These are phyloP conservation scores for Epichloe bromicola DNA, from an alignment of 2,329 filamentous ascomycete species.

Conservation along the genomic window DNA sequence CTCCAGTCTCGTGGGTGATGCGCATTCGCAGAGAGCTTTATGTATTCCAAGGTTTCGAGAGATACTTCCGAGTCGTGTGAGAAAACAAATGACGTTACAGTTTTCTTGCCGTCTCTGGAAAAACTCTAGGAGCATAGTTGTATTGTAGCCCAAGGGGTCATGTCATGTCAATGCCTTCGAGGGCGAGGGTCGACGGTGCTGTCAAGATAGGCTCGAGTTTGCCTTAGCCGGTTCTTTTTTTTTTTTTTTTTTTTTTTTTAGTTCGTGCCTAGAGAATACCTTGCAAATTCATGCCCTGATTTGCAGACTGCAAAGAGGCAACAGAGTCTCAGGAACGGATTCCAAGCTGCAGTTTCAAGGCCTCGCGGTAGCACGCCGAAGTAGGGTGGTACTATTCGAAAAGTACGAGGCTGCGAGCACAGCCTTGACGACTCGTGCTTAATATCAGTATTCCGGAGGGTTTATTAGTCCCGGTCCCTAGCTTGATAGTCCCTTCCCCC, in stretches of 20 bases:
- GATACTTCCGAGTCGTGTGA: neutral
- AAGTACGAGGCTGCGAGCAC: constrained; percentile 23
- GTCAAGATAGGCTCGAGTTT: constrained; percentile 9
- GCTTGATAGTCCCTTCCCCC: constrained; percentile 28
- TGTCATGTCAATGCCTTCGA: neutral
- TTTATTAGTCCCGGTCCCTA: constrained; percentile 23
- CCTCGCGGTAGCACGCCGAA: constrained; percentile 10
- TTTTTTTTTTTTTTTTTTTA: neutral
- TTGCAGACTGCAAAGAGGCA: neutral
- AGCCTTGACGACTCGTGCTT: constrained; percentile 22
- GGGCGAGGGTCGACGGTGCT: neutral
- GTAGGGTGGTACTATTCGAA: constrained; percentile 1
- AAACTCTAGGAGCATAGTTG: neutral
- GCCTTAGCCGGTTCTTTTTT: neutral
- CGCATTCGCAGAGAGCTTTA: neutral
- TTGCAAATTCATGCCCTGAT: neutral
- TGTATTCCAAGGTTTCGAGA: neutral
- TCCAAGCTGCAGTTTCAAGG: neutral
- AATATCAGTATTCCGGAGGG: constrained; percentile 26
- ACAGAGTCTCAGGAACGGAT: neutral
- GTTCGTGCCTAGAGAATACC: constrained; percentile 1
- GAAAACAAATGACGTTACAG: neutral
- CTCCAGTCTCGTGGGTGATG: neutral
- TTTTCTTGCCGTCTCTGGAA: neutral
- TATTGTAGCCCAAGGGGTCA: neutral